phyloP scores from a whole-genome alignment of 331 rosid species.

The Pyracantha coccinea region DNA sequence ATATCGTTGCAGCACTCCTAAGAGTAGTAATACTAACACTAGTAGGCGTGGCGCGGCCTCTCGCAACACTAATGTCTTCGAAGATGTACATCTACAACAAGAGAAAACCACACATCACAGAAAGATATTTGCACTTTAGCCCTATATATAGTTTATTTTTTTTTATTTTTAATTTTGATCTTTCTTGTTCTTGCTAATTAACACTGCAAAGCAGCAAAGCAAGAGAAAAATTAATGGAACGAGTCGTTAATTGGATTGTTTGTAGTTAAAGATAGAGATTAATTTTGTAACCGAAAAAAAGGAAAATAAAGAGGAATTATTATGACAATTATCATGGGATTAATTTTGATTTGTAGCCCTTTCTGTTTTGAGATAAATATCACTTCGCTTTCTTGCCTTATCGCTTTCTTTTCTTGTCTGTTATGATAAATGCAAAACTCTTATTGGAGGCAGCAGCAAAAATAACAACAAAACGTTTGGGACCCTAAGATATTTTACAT shows the following conservation, averaged over 20 bases:
- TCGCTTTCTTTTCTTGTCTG: not conserved
- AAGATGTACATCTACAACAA: constrained; percentile 9
- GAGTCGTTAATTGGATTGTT: not conserved
- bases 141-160: not conserved
- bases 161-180: not conserved
- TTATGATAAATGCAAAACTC: not conserved
- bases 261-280: not conserved
- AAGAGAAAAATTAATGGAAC: not conserved
- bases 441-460: not conserved
- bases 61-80: not conserved
- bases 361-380: not conserved
- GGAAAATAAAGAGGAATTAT: not conserved
- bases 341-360: not conserved
- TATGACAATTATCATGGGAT: not conserved
- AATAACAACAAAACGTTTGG: not conserved
- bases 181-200: not conserved
- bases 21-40: not conserved
- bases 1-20: constrained; percentile 15
- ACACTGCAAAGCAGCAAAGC: not conserved
- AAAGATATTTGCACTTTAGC: constrained; percentile 1
- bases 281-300: not conserved
- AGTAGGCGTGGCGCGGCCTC: constrained; percentile 3
- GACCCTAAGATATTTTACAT: not conserved
- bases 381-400: not conserved
- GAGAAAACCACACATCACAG: not conserved